Percentiles rank a stretch among this genome's conserved stretches.
Conservation (phyloP, 2,329 filamentous ascomycete genomes). For the Cladosporium phlei region DNA sequence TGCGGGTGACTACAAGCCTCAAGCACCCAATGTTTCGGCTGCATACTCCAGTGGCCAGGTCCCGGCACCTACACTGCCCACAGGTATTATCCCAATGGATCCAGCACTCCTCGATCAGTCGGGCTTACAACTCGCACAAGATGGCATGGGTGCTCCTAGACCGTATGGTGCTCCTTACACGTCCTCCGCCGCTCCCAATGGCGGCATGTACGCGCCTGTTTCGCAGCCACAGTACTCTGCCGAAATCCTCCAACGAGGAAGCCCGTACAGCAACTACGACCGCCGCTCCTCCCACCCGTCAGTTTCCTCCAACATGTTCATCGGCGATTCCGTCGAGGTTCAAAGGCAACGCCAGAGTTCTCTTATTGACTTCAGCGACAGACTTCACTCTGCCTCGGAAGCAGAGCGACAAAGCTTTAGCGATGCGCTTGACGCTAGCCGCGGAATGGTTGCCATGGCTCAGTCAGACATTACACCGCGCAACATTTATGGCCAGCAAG, state of each 20-base stretch:
- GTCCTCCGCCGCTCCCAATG: conserved; percentile 64
- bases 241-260: conserved; percentile 56
- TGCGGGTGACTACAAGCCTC: conserved; percentile 45
- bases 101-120: conserved; percentile 55
- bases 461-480: conserved; percentile 77
- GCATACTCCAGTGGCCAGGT: conserved; percentile 67
- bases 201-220: conserved; percentile 62
- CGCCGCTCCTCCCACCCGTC: conserved; percentile 81
- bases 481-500: conserved; percentile 72
- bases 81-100: conserved; percentile 61
- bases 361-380: conserved; percentile 58
- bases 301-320: conserved; percentile 56
- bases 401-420: conserved; percentile 67
- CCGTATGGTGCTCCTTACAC: conserved; percentile 67
- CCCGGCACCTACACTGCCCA: conserved; percentile 65
- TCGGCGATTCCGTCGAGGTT: conserved; percentile 43
- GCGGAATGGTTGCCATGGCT: conserved; percentile 92
- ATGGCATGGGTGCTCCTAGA: conserved; percentile 67
- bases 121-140: conserved; percentile 66
- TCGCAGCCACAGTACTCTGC: conserved; percentile 70
- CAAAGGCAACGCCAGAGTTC: conserved; percentile 54
- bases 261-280: conserved; percentile 53
- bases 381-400: conserved; percentile 52
- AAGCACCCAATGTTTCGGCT: conserved; percentile 28
- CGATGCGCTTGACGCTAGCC: conserved; percentile 86